phyloP scores from a whole-genome alignment of 2,329 filamentous ascomycete species.

The Trichoderma afroharzianum region DNA sequence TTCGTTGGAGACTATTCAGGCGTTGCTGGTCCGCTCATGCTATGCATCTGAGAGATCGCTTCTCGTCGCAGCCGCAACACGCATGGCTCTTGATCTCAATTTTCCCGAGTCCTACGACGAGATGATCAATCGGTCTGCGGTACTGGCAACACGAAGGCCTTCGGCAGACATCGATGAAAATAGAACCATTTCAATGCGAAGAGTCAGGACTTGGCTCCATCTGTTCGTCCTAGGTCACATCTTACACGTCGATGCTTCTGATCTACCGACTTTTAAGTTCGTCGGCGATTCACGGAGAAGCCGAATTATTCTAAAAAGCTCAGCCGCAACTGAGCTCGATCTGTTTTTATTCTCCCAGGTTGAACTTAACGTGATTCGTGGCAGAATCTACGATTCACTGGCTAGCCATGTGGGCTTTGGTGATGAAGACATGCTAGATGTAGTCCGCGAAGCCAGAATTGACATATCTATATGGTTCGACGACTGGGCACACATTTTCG shows the following conservation, averaged over 20 bases:
- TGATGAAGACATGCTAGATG: slow-evolving; percentile 36
- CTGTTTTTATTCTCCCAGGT: slow-evolving; percentile 51
- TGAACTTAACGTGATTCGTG: slow-evolving; percentile 35
- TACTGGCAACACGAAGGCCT: neutral
- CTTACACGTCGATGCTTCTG: slow-evolving; percentile 39
- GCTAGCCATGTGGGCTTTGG: slow-evolving; percentile 25
- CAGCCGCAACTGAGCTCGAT: slow-evolving; percentile 44
- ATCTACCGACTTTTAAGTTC: slow-evolving; percentile 29
- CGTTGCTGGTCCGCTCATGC: slow-evolving; percentile 48
- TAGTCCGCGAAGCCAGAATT: slow-evolving; percentile 43
- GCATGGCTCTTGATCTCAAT: slow-evolving; percentile 47
- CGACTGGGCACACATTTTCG: slow-evolving; percentile 30
- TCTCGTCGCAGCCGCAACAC: slow-evolving; percentile 46
- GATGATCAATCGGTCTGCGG: slow-evolving; percentile 26
- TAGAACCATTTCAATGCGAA: slow-evolving; percentile 34
- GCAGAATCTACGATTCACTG: slow-evolving; percentile 36
- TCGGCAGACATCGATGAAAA: slow-evolving; percentile 23
- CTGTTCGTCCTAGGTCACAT: slow-evolving; percentile 51
- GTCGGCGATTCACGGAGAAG: slow-evolving; percentile 44
- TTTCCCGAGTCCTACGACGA: slow-evolving; percentile 43
- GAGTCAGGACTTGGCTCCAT: slow-evolving; percentile 49
- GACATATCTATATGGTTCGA: slow-evolving; percentile 49
- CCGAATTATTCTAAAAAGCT: slow-evolving; percentile 41
- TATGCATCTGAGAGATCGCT: slow-evolving; percentile 51
- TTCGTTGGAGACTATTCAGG: slow-evolving; percentile 48